Percentiles rank a stretch among this genome's conserved stretches.
Conservation (phyloP, 331 rosid species). For the Dryas integrifolia region DNA sequence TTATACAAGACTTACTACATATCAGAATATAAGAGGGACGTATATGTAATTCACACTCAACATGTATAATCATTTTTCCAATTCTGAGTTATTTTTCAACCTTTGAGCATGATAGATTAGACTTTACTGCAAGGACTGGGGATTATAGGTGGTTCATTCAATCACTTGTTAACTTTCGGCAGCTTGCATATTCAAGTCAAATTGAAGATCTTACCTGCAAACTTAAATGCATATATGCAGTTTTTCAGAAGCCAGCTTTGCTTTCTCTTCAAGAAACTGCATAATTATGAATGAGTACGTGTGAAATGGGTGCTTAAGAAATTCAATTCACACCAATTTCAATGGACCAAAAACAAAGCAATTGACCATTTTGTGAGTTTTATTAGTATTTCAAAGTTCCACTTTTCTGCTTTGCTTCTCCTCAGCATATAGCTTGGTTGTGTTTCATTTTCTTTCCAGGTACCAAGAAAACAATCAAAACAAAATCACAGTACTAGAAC, state of each 20-base stretch:
- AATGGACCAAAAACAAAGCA: background rate
- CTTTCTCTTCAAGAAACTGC: slow-evolving; percentile 5
- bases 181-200: background rate
- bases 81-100: no score
- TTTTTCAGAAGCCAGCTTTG: background rate
- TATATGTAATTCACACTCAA: no score
- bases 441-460: background rate
- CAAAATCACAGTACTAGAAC: no score
- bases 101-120: no score
- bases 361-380: background rate
- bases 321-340: background rate
- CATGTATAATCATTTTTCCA: no score
- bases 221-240: background rate
- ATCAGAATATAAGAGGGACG: no score
- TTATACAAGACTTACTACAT: no score
- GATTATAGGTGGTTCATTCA: background rate
- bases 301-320: background rate
- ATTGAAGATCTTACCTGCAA: no score
- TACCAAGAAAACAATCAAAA: no score
- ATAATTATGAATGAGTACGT: background rate
- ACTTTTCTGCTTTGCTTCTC: background rate
- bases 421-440: background rate
- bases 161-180: background rate
- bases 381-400: background rate
- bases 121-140: no score